Conservation (phyloP, 169 alveolate genomes). For the Cytauxzoon felis region DNA sequence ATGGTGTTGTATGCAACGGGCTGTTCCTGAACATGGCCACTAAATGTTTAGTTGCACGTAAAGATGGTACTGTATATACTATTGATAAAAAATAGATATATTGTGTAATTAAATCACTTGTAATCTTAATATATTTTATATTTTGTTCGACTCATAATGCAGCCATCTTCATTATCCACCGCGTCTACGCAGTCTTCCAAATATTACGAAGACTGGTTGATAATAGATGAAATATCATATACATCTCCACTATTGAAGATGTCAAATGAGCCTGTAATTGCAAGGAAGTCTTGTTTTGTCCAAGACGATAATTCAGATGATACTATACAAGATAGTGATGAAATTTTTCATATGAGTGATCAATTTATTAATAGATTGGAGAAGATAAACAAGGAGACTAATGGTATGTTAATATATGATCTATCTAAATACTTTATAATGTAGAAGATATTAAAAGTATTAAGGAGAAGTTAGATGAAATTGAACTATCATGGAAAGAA, state of each 20-base stretch:
- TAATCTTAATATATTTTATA: not conserved
- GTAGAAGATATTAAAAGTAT: slow-evolving; percentile 48
- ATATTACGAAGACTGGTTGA: slow-evolving; percentile 49
- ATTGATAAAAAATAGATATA: not conserved
- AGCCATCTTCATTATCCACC: not conserved
- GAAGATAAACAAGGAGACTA: slow-evolving; percentile 44
- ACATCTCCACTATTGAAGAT: not conserved
- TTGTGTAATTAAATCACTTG: not conserved
- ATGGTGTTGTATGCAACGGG: slow-evolving; percentile 79
- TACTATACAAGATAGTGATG: too few relatives aligned
- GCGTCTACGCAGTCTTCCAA: not conserved
- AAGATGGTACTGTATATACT: slow-evolving; percentile 57
- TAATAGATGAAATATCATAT: slow-evolving; percentile 35
- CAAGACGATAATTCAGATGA: too few relatives aligned
- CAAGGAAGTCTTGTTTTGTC: too few relatives aligned
- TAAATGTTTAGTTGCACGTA: slow-evolving; percentile 68
- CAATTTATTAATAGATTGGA: slow-evolving; percentile 23
- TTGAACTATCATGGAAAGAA: slow-evolving; percentile 33
- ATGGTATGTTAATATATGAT: slow-evolving; percentile 21
- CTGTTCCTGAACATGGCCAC: slow-evolving; percentile 71
- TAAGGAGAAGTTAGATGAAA: slow-evolving; percentile 23
- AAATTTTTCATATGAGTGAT: too few relatives aligned
- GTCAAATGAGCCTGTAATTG: slow-evolving; percentile 22
- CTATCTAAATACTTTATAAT: not conserved
- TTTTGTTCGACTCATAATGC: not conserved